A percentile compares a stretch with the other conserved stretches of the same genome.
These are phyloP conservation scores for Didymella pomorum DNA, from an alignment of 2,329 filamentous ascomycete genomes.

Conservation along the genomic window DNA sequence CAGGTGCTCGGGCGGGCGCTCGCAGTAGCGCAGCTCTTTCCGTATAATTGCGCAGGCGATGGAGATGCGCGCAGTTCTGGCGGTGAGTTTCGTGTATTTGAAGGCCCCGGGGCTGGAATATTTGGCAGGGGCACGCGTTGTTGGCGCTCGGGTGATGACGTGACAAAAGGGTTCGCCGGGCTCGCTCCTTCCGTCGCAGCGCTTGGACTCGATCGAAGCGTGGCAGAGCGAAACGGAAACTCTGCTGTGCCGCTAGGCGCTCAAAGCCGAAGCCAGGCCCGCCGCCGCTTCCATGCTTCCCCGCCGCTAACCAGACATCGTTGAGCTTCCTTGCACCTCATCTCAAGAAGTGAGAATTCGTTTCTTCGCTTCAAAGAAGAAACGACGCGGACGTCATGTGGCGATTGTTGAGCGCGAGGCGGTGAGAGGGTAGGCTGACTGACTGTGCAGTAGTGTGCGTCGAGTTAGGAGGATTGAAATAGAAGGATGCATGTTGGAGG, in stretches of 20 bases:
- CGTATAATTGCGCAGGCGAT: slow-evolving; percentile 8
- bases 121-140: slow-evolving; percentile 13
- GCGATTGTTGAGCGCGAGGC: neutral
- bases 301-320: slow-evolving; percentile 20
- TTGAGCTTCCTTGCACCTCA: slow-evolving; percentile 46
- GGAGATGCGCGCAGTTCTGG: slow-evolving; percentile 22
- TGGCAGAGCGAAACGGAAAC: slow-evolving; percentile 8
- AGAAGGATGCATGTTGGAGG: slow-evolving; percentile 4
- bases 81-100: slow-evolving; percentile 21
- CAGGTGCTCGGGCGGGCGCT: slow-evolving; percentile 10
- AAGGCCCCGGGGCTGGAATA: slow-evolving; percentile 13
- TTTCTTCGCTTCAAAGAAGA: slow-evolving; percentile 13
- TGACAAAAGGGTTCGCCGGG: slow-evolving; percentile 23
- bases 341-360: slow-evolving; percentile 16
- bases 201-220: slow-evolving; percentile 6
- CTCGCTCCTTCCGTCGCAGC: slow-evolving; percentile 18
- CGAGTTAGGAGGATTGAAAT: neutral
- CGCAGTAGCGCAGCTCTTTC: slow-evolving; percentile 20
- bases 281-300: slow-evolving; percentile 17
- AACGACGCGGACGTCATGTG: slow-evolving; percentile 6
- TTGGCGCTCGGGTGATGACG: slow-evolving; percentile 30
- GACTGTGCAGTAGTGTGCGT: slow-evolving; percentile 5
- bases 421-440: slow-evolving; percentile 11
- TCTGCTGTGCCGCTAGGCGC: slow-evolving; percentile 16
- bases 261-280: slow-evolving; percentile 17